Evolutionary conservation across 805 yeast species (phyloP).

Genomic region (Barnettozyma sucrosica): DNA sequence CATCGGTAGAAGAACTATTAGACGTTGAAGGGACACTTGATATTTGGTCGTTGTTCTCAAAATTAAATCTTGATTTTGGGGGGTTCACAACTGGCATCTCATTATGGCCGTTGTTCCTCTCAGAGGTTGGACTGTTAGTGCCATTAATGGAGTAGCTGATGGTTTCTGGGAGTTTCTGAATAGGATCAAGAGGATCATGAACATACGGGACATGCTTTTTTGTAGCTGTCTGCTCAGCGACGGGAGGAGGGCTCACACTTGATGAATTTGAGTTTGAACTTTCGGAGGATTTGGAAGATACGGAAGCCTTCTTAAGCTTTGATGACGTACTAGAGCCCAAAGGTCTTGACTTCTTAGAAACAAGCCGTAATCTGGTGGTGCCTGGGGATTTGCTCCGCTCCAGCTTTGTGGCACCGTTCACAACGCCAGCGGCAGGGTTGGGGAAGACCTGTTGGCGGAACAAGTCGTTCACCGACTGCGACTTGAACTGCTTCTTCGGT

Average conservation of each 20-base stretch:
- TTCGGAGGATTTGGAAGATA: not conserved
- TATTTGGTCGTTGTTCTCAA: not conserved
- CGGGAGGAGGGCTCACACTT: not conserved
- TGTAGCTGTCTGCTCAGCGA: not conserved
- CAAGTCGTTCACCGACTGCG: slow-evolving; percentile 25
- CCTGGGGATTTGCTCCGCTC: slow-evolving; percentile 15
- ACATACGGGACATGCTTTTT: not conserved
- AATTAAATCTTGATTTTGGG: slow-evolving; percentile 8
- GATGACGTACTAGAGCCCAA: slow-evolving; percentile 6
- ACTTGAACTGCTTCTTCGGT: slow-evolving; percentile 26
- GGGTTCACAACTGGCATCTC: slow-evolving; percentile 5
- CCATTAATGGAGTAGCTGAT: slow-evolving; percentile 3
- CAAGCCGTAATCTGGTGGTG: slow-evolving; percentile 20
- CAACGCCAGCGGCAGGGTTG: not conserved
- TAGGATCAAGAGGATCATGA: slow-evolving; percentile 2
- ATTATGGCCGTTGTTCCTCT: slow-evolving; percentile 3
- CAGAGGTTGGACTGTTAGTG: slow-evolving; percentile 3
- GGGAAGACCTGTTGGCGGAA: slow-evolving; percentile 20
- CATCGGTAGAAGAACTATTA: not conserved
- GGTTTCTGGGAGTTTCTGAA: slow-evolving; percentile 7
- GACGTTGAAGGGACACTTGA: not conserved
- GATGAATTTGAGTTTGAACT: not conserved
- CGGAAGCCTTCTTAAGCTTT: not conserved
- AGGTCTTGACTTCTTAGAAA: slow-evolving; percentile 13
- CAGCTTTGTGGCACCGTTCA: not conserved